A percentile compares a stretch with the other conserved stretches of the same genome.
Conservation (phyloP, 306 rosid genomes). For the Glycine latifolia region DNA sequence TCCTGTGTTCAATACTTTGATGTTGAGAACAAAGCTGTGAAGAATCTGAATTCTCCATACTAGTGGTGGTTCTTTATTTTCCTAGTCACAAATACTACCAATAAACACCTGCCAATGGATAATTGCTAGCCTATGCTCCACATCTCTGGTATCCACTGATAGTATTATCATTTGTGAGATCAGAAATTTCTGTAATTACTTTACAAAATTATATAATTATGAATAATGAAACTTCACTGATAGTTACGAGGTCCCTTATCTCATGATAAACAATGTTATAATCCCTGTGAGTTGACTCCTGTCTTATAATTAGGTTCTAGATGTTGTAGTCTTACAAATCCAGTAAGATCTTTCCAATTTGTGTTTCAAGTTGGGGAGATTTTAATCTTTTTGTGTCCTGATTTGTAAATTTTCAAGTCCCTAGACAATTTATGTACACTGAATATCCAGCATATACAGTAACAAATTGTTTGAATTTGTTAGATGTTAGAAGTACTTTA, state of each 20-base stretch:
- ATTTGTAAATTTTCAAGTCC: neutral
- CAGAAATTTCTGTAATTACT: neutral
- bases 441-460: constrained; percentile 9
- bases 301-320: constrained; percentile 14
- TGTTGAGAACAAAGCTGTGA: constrained; percentile 22
- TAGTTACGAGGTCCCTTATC: neutral
- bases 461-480: neutral
- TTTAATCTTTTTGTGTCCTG: neutral
- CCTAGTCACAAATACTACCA: neutral
- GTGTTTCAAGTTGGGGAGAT: neutral
- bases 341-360: neutral
- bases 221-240: neutral
- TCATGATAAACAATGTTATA: too few species aligned
- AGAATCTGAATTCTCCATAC: constrained; percentile 13
- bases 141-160: neutral
- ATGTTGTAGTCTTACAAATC: constrained; percentile 5
- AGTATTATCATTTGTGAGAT: constrained; percentile 12
- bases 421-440: constrained; percentile 5
- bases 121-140: constrained; percentile 27
- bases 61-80: neutral
- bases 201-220: constrained; percentile 18
- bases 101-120: neutral
- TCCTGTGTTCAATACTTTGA: constrained; percentile 17
- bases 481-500: neutral
- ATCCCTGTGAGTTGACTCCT: constrained; percentile 9